Evolutionary conservation across 768 basidiomycete species (phyloP).

Genomic region (Hygrocybe punicea): DNA sequence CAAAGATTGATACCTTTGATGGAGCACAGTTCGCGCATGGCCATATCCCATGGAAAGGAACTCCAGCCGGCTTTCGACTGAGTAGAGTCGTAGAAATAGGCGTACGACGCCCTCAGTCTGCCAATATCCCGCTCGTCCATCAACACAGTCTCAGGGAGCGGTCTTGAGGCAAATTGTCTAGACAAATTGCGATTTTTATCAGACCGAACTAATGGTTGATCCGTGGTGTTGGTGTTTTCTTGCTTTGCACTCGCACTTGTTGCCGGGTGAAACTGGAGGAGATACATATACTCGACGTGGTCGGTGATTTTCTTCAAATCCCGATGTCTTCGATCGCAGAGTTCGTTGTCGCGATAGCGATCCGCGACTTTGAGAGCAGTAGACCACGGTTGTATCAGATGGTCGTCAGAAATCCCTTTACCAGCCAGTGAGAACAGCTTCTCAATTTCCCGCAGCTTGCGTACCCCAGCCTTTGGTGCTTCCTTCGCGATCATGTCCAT

Average conservation of each 20-base stretch:
- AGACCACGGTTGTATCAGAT: constrained; percentile 39
- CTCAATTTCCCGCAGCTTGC: constrained; percentile 2
- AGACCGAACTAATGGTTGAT: constrained; percentile 41
- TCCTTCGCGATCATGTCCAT: constrained; percentile 27
- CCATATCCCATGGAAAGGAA: constrained; percentile 52
- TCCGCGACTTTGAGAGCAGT: constrained; percentile 28
- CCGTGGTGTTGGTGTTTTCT: constrained; percentile 28
- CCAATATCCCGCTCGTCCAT: constrained; percentile 28
- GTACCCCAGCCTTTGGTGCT: background rate
- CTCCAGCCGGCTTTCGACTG: constrained; percentile 21
- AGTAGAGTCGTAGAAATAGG: constrained; percentile 40
- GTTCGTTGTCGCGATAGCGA: constrained; percentile 12
- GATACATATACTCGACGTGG: constrained; percentile 39
- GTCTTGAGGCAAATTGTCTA: constrained; percentile 35
- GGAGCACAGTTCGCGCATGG: constrained; percentile 45
- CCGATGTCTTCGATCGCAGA: constrained; percentile 14
- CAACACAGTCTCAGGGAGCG: constrained; percentile 22
- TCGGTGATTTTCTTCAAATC: constrained; percentile 39
- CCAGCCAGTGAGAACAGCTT: background rate
- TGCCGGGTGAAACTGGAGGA: constrained; percentile 15
- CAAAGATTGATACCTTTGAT: constrained; percentile 37
- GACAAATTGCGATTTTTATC: constrained; percentile 47
- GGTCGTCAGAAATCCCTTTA: constrained; percentile 14
- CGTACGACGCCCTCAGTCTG: constrained; percentile 48
- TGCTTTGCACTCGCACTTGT: background rate